Evolutionary conservation across 2,329 filamentous ascomycete species (phyloP), one percentile per base, ranked within the genome.

Genomic region (Cucurbitaria berberidis): DNA sequence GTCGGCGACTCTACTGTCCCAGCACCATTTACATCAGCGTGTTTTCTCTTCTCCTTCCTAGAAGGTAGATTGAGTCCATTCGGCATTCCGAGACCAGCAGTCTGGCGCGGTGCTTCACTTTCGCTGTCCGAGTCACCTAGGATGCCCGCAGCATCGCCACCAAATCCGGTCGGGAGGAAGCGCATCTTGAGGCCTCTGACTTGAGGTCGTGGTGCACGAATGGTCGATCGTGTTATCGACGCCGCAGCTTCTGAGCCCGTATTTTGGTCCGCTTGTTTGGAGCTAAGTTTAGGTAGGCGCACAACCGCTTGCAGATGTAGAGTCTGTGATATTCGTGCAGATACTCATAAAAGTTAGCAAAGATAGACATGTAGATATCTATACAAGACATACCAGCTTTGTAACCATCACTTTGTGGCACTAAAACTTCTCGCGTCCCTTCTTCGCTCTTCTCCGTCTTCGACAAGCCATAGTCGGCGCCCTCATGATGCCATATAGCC

Each of bases 151-250:
- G 75, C 74, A 22, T 78, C 79, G 10, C 65, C 53, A 4, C 80
- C 80, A 59, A 81, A 81, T 13, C 89, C 89, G 39, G 88, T 83
- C 1, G 89, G 89, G 48, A 82, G 82, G 73, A 84, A 91, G 29
- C 89, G 84, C 73, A 86, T 83, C 64, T 82, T 85, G 48, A 93
- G 76, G 6, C 86, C 87, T 64, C 83, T 80, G 1, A 89, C 88
- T 70, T 92, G 89, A 40, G 83, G 78, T 53, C 87, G 83, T 43
- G 85, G 78, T 1, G 80, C 72, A 53, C 79, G 84, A 51, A 81
- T 77, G 4, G 82, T 76, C 2, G 80, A 77, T 42, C 80, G 77
- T 19, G 78, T 80, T 21, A 78, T 73, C 51, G 73, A 73, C 8
- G 72, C 76, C 16, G 76, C 74, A 13, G 74, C 74, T 52, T 67